Evolutionary conservation across 2,329 filamentous ascomycete genomes (phyloP).

Genomic region (Albifimbria verrucaria): DNA sequence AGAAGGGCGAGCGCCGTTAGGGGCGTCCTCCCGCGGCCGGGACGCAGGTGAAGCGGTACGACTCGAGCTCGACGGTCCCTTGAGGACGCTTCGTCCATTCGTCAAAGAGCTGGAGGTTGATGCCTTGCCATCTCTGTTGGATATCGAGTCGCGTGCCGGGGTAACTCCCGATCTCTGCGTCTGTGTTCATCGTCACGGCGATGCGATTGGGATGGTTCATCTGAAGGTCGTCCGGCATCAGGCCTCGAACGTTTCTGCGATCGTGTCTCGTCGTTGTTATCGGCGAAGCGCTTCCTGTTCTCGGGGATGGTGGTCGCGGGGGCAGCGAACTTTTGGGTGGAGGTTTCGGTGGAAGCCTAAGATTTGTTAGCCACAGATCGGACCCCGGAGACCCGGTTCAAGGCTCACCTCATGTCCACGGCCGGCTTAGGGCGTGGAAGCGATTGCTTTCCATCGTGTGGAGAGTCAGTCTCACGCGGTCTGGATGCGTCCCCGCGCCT

Average conservation of each 20-base stretch:
- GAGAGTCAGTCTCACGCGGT: constrained; percentile 6
- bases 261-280: constrained; percentile 40
- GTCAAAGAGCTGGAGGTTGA: constrained; percentile 24
- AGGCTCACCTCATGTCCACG: constrained; percentile 11
- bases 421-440: not conserved
- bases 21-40: constrained; percentile 35
- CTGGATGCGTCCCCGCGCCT: constrained; percentile 10
- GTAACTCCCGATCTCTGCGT: constrained; percentile 26
- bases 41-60: constrained; percentile 31
- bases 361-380: constrained; percentile 15
- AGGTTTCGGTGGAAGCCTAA: constrained; percentile 34
- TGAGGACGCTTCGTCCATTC: constrained; percentile 34
- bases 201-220: constrained; percentile 27
- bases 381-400: too few species aligned
- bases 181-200: constrained; percentile 29
- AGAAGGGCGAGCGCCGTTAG: constrained; percentile 40
- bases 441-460: constrained; percentile 4
- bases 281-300: constrained; percentile 43
- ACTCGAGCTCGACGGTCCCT: constrained; percentile 19
- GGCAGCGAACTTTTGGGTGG: constrained; percentile 27
- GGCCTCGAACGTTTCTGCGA: constrained; percentile 44
- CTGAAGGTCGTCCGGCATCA: constrained; percentile 29
- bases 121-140: constrained; percentile 23
- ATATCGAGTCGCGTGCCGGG: constrained; percentile 23
- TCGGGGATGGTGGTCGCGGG: constrained; percentile 39